Percentiles rank a stretch among this genome's conserved stretches.
phyloP scores from a whole-genome alignment of 1,284 basidiomycete genomes.

The Bjerkandera adusta region DNA sequence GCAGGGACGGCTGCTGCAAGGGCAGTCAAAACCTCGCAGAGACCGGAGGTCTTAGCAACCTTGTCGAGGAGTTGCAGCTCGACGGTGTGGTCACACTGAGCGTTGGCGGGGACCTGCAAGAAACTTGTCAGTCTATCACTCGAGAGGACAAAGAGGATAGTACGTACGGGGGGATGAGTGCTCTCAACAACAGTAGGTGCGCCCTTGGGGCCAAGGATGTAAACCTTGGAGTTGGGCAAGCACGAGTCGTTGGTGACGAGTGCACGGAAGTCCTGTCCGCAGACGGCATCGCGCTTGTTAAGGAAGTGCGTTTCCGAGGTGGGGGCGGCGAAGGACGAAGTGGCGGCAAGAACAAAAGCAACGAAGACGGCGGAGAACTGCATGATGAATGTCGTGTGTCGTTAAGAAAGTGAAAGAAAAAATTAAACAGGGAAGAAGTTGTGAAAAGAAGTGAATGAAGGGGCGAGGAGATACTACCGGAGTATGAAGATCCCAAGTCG shows the following conservation, averaged over 20 bases:
- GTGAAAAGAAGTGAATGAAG: background rate
- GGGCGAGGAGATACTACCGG: conserved; percentile 5
- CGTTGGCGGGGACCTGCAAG: background rate
- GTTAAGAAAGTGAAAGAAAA: background rate
- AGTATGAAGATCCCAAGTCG: background rate
- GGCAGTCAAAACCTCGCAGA: conserved; percentile 5
- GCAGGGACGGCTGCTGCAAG: background rate
- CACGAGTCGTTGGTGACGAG: conserved; percentile 8
- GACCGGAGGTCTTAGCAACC: conserved; percentile 1
- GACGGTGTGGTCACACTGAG: conserved; percentile 8
- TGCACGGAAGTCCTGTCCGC: conserved; percentile 7
- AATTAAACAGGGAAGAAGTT: background rate
- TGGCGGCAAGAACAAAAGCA: background rate
- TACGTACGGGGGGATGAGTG: conserved; percentile 1
- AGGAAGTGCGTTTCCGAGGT: conserved; percentile 7
- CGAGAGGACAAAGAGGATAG: background rate
- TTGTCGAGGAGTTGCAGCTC: conserved; percentile 9
- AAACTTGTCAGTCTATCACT: background rate
- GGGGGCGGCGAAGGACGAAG: background rate
- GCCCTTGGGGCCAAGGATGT: background rate
- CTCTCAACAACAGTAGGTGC: background rate
- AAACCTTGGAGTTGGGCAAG: background rate
- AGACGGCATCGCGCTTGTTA: conserved; percentile 9
- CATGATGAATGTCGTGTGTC: background rate
- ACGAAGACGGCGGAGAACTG: conserved; percentile 1